A percentile compares a stretch with the other conserved stretches of the same genome.
These are phyloP conservation scores for Bassia scoparia DNA, from an alignment of 148 eudicot species.

Conservation along the genomic window DNA sequence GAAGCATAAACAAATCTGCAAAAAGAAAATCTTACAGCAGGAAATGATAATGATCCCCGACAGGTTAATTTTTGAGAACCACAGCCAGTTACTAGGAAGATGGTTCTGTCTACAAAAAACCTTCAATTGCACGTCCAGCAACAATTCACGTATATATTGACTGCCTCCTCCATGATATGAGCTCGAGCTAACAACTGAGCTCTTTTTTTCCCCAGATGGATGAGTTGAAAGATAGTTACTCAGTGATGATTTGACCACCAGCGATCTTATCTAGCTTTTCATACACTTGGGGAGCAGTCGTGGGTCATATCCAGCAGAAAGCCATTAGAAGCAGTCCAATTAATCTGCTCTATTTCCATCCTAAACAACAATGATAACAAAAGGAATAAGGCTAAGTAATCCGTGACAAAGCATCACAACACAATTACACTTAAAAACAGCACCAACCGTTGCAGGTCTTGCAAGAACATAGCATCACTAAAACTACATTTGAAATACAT, in stretches of 20 bases:
- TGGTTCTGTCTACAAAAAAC: slow-evolving; percentile 43
- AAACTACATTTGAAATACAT: too few relatives aligned
- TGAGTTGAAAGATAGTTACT: slow-evolving; percentile 79
- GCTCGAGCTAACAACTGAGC: slow-evolving; percentile 62
- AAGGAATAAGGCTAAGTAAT: neutral
- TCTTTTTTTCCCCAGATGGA: slow-evolving; percentile 85
- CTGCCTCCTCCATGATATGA: slow-evolving; percentile 87
- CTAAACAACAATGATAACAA: slow-evolving; percentile 27
- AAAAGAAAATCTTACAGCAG: too few relatives aligned
- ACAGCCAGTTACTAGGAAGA: neutral
- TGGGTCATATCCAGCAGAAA: slow-evolving; percentile 90
- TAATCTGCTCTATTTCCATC: slow-evolving; percentile 98
- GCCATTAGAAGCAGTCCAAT: slow-evolving; percentile 74
- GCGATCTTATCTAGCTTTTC: slow-evolving; percentile 67
- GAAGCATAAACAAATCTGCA: too few relatives aligned
- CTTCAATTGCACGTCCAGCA: slow-evolving; percentile 59
- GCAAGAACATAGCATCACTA: neutral
- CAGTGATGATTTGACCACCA: slow-evolving; percentile 53
- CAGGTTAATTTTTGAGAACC: neutral
- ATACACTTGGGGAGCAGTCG: slow-evolving; percentile 74
- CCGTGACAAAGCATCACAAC: neutral
- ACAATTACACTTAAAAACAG: neutral
- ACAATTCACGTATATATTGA: slow-evolving; percentile 53
- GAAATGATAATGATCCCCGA: neutral
- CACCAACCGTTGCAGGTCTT: neutral